A percentile compares a stretch with the other conserved stretches of the same genome.
These are phyloP conservation scores for Kwoniella sp. DNA, from an alignment of 768 basidiomycete genomes.

Conservation along the genomic window DNA sequence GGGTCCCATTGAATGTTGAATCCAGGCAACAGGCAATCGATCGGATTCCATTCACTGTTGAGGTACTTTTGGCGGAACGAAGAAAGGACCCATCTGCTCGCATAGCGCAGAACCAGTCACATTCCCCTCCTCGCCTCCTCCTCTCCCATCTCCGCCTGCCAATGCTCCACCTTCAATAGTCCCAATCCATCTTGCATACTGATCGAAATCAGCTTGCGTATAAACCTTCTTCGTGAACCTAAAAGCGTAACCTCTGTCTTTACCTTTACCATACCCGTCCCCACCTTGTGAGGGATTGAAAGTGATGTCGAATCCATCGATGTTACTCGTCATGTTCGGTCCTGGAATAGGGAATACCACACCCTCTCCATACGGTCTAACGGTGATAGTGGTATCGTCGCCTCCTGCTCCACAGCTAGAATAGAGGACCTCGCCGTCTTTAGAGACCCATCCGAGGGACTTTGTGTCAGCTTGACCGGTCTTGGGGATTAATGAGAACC, in stretches of 20 bases:
- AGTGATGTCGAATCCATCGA: slow-evolving; percentile 11
- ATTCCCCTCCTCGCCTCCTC: background rate
- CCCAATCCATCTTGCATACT: slow-evolving; percentile 18
- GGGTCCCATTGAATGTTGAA: too few species aligned
- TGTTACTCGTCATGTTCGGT: slow-evolving; percentile 10
- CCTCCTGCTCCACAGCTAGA: background rate
- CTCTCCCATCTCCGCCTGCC: background rate
- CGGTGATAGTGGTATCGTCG: background rate
- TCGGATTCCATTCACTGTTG: too few species aligned
- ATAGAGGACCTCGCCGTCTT: slow-evolving; percentile 1
- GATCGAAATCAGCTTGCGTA: slow-evolving; percentile 1
- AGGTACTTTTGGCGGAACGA: background rate
- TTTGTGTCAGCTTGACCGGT: background rate
- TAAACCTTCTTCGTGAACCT: slow-evolving; percentile 6
- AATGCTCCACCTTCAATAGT: slow-evolving; percentile 7
- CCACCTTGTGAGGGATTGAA: background rate
- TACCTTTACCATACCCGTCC: background rate
- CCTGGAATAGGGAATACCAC: slow-evolving; percentile 5
- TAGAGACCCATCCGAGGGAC: slow-evolving; percentile 7
- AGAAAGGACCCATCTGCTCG: slow-evolving; percentile 18
- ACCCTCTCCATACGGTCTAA: slow-evolving; percentile 6
- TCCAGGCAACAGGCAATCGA: too few species aligned
- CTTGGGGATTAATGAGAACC: slow-evolving; percentile 6
- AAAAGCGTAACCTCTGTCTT: slow-evolving; percentile 1
- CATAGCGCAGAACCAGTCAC: background rate